Evolutionary conservation across 495 filamentous ascomycete species (phyloP).

Genomic region (Penicillium nucicola): DNA sequence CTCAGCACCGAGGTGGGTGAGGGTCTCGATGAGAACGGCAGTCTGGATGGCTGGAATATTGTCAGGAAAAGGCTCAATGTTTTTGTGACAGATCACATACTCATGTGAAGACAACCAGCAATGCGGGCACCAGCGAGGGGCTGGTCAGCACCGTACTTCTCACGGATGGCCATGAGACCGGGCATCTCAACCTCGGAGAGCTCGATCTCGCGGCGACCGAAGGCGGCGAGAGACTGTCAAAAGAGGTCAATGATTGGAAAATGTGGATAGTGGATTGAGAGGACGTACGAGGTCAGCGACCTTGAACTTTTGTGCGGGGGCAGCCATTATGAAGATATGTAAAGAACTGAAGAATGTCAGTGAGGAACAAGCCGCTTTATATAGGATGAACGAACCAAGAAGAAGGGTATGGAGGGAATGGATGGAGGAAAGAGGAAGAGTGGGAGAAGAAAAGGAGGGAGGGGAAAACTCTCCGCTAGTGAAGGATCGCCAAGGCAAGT

Average conservation of each 20-base stretch:
- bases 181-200: constrained; percentile 98
- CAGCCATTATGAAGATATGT: constrained; percentile 43
- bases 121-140: constrained; percentile 88
- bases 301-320: constrained; percentile 93
- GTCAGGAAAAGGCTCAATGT: constrained; percentile 9
- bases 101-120: constrained; percentile 99
- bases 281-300: constrained; percentile 85
- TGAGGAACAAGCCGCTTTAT: not conserved
- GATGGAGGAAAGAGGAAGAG: constrained; percentile 11
- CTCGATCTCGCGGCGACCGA: constrained; percentile 98
- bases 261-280: not conserved
- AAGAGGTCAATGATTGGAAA: constrained; percentile 21
- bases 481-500: constrained; percentile 8
- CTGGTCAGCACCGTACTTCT: constrained; percentile 89
- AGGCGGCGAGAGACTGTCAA: constrained; percentile 81
- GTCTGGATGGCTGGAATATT: constrained; percentile 80
- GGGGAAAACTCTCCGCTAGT: constrained; percentile 18
- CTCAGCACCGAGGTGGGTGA: constrained; percentile 90
- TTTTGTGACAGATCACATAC: constrained; percentile 39
- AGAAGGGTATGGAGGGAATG: constrained; percentile 5
- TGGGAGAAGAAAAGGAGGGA: constrained; percentile 16
- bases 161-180: constrained; percentile 91
- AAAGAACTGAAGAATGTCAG: constrained; percentile 10
- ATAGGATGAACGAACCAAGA: constrained; percentile 4
- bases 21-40: constrained; percentile 97